Conservation (phyloP, 257 asterid species). For the Nyctanthes arbortristis region DNA sequence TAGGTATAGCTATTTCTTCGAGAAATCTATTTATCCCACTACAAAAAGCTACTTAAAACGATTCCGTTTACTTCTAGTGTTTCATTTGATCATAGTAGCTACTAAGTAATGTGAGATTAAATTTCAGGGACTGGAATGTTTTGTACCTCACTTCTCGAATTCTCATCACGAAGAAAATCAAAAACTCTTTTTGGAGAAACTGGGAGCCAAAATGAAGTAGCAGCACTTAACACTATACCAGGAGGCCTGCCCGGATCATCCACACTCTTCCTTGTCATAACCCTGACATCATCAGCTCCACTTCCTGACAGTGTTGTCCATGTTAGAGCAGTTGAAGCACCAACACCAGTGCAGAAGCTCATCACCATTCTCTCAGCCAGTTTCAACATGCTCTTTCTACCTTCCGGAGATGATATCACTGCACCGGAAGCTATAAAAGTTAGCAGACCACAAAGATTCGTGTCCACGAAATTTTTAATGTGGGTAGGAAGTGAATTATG, state of each 20-base stretch:
- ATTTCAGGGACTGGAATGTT: background rate
- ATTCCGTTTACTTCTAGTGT: no score
- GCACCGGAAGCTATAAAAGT: no score
- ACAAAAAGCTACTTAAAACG: no score
- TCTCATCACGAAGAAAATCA: slow-evolving; percentile 31
- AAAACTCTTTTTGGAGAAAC: slow-evolving; percentile 33
- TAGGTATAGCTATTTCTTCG: no score
- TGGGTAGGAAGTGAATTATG: slow-evolving; percentile 24
- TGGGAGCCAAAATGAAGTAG: slow-evolving; percentile 56
- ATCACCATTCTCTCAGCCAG: slow-evolving; percentile 44
- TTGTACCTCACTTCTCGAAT: slow-evolving; percentile 34
- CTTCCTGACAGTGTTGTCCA: slow-evolving; percentile 43
- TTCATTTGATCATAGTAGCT: no score
- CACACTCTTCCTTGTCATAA: slow-evolving; percentile 38
- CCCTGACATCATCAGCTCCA: slow-evolving; percentile 26
- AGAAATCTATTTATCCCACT: no score
- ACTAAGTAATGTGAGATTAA: no score
- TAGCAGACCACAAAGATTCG: no score
- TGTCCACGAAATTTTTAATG: no score
- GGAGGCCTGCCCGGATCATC: slow-evolving; percentile 37
- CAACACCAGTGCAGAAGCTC: slow-evolving; percentile 33
- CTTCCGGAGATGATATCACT: slow-evolving; percentile 12
- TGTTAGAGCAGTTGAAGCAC: slow-evolving; percentile 26
- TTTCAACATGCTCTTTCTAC: slow-evolving; percentile 30
- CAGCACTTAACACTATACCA: slow-evolving; percentile 31